Evolutionary conservation across 192 early-diverging fungal species (phyloP).

Genomic region (Podila epigama): DNA sequence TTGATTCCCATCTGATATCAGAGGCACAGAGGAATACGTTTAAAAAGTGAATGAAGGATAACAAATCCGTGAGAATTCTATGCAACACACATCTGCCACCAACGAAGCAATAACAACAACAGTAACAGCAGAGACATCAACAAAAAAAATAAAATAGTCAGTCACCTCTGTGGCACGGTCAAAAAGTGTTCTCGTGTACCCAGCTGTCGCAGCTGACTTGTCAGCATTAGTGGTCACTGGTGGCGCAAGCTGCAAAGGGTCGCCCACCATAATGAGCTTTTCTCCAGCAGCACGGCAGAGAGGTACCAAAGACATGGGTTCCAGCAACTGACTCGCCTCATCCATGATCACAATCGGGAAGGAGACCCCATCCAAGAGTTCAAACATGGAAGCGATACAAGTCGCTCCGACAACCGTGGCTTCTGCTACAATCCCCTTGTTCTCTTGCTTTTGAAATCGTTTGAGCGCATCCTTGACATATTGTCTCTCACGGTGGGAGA

Average conservation of each 20-base stretch:
- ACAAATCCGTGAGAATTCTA: too few relatives aligned
- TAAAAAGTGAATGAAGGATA: not conserved
- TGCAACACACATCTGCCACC: too few relatives aligned
- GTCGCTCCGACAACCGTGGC: constrained; percentile 77
- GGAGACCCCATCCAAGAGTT: not conserved
- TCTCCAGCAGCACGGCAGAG: constrained; percentile 66
- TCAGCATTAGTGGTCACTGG: constrained; percentile 67
- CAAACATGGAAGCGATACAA: constrained; percentile 74
- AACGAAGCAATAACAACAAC: too few relatives aligned
- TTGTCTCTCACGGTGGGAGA: constrained; percentile 50
- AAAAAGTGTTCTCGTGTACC: constrained; percentile 86
- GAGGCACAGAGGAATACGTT: not conserved
- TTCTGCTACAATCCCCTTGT: constrained; percentile 51
- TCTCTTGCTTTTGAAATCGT: constrained; percentile 64
- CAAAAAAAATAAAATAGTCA: too few relatives aligned
- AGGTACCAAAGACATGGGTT: constrained; percentile 89
- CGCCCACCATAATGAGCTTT: constrained; percentile 82
- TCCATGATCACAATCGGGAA: constrained; percentile 74
- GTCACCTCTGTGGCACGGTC: constrained; percentile 70
- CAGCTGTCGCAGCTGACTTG: constrained; percentile 49
- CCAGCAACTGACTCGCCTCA: constrained; percentile 87
- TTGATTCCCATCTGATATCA: constrained; percentile 53
- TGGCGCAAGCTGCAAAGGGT: constrained; percentile 90
- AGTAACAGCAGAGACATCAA: too few relatives aligned
- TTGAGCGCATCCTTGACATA: constrained; percentile 60